Conservation (phyloP, 805 yeast genomes). For the Wickerhamiella australiensis region DNA sequence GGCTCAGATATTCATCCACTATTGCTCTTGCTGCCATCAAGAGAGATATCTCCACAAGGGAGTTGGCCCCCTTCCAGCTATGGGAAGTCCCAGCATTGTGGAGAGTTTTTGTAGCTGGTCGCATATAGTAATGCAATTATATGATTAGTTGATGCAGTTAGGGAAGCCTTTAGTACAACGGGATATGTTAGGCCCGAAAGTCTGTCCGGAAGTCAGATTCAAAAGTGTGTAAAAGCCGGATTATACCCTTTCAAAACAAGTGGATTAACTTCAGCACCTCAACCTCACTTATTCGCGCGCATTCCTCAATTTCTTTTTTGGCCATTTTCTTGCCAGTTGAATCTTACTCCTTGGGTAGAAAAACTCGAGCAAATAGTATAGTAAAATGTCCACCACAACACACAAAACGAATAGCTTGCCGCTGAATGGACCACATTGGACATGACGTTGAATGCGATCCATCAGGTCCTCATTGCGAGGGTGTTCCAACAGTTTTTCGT, state of each 20-base stretch:
- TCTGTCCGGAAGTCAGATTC: too few relatives aligned
- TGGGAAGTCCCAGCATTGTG: not conserved
- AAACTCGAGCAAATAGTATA: conserved; percentile 54
- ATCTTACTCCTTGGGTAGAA: conserved; percentile 54
- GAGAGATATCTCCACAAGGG: not conserved
- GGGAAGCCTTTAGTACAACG: too few relatives aligned
- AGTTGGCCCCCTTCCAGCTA: not conserved
- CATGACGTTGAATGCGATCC: conserved; percentile 49
- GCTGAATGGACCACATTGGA: conserved; percentile 60
- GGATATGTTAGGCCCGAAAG: too few relatives aligned
- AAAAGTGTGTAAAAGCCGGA: too few relatives aligned
- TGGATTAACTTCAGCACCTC: too few relatives aligned
- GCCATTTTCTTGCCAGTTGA: conserved; percentile 79
- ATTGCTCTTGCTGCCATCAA: not conserved
- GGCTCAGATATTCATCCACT: not conserved
- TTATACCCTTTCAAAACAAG: too few relatives aligned
- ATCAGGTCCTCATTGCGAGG: conserved; percentile 41
- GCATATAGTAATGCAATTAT: not conserved
- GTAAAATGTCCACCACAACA: conserved; percentile 63
- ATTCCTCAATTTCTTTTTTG: conserved; percentile 6
- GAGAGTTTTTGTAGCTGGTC: not conserved
- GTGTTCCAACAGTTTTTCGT: conserved; percentile 32
- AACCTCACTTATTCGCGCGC: too few relatives aligned
- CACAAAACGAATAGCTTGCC: conserved; percentile 74
- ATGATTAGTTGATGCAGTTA: too few relatives aligned